Conservation (phyloP, 345 rosid species). For the Lepidium didymum region DNA sequence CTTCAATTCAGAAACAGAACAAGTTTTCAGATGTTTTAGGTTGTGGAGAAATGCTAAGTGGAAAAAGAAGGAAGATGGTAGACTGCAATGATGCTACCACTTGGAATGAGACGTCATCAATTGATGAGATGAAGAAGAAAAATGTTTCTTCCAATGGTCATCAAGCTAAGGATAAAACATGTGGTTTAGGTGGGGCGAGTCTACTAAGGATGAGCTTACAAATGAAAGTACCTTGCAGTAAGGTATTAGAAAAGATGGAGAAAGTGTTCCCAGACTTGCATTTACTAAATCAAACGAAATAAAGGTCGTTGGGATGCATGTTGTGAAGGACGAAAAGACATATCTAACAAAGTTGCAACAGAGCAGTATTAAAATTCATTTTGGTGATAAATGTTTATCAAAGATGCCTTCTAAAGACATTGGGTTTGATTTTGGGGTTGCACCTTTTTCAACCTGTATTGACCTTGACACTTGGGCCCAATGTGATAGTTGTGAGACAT, state of each 20-base stretch:
- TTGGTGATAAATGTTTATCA: slow-evolving; percentile 21
- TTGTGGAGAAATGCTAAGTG: slow-evolving; percentile 24
- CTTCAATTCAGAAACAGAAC: slow-evolving; percentile 24
- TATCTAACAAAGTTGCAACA: slow-evolving; percentile 28
- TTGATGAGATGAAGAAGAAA: slow-evolving; percentile 35
- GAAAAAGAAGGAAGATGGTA: slow-evolving; percentile 31
- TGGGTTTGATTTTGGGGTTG: slow-evolving; percentile 28
- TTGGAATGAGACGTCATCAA: slow-evolving; percentile 27
- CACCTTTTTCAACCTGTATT: slow-evolving; percentile 27
- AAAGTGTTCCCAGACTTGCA: slow-evolving; percentile 13
- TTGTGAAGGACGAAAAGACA: slow-evolving; percentile 20
- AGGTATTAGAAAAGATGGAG: slow-evolving; percentile 20
- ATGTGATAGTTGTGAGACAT: slow-evolving; percentile 58
- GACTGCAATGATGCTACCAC: slow-evolving; percentile 21
- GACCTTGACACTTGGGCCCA: slow-evolving; percentile 50
- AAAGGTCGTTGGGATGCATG: slow-evolving; percentile 23
- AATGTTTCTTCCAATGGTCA: slow-evolving; percentile 25
- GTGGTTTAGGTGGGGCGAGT: slow-evolving; percentile 19
- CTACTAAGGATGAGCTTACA: slow-evolving; percentile 24
- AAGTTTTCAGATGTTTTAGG: slow-evolving; percentile 25
- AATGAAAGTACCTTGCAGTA: slow-evolving; percentile 34
- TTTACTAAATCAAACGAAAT: slow-evolving; percentile 17
- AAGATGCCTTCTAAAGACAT: slow-evolving; percentile 19
- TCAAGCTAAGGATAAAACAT: slow-evolving; percentile 25
- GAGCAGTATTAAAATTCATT: slow-evolving; percentile 21